Base-by-base conservation (phyloP, 768 basidiomycete species). In the Inosperma sp. region DNA sequence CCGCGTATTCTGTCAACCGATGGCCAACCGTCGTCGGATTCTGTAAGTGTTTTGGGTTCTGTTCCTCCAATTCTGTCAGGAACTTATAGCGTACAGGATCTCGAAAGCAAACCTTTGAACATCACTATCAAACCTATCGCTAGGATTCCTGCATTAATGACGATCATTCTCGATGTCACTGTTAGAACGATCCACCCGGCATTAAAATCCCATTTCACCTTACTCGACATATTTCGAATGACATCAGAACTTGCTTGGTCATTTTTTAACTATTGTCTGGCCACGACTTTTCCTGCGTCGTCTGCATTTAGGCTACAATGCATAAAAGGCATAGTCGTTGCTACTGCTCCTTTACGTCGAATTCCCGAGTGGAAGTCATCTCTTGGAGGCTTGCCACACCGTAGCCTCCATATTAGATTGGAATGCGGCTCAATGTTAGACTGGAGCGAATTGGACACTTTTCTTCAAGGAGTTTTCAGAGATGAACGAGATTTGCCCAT, bases 81-180 rank as follows among this genome's bases (percentile, higher is more conserved):
- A 27, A 31, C 22, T 46, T n/a, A 30, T 48, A 62, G 41, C 63
- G 53, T 29, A 14, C 52, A 77, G 72, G 64, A 68, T 36, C 59
- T 68, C 49, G 65, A 59, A 44, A 64, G 63, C 26, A 66, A 62
- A 27, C 62, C 67, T 5, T 65, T 69, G 31, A 61, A 68, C 10
- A 59, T 79, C 30, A 62, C 64, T 41, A 55, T 81, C 22, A 66
- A 70, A 16, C 67, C 63, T 44, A 53, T 68, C 9, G 61, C 71
- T 21, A 74, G 75, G 40, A 58, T 82, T 7, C 67, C 77, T 4
- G 62, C 72, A 3, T 73, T 85, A 49, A 65, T 80, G 39, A 70
- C 72, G 27, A 64, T 76, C 27, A 59, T 80, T 19, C 59, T 78
- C 16, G 72, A 79, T 30, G 61, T 80, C 12, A 56, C 79, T 19